Evolutionary conservation across 345 rosid genomes (phyloP).

Genomic region (Angophora floribunda): DNA sequence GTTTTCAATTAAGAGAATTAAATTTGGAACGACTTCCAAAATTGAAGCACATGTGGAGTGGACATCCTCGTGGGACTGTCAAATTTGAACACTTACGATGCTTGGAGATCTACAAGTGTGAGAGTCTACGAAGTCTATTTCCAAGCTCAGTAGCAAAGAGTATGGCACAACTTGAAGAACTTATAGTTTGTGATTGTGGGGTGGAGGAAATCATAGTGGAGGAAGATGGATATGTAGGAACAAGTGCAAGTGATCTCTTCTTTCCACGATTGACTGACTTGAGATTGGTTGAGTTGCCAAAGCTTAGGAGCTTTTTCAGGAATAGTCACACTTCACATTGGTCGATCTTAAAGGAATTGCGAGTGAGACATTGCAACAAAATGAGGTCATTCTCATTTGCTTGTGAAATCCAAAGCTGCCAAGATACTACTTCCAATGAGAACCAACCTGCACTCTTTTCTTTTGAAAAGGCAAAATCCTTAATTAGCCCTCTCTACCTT

Average conservation of each 20-base stretch:
- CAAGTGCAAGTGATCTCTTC: rapidly evolving
- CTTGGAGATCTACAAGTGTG: rapidly evolving
- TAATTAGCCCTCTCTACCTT: rapidly evolving
- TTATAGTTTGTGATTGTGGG: rapidly evolving
- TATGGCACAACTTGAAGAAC: background rate
- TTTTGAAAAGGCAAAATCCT: rapidly evolving
- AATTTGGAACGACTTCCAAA: rapidly evolving
- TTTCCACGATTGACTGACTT: rapidly evolving
- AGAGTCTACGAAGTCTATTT: background rate
- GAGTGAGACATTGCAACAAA: rapidly evolving
- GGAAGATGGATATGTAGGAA: rapidly evolving
- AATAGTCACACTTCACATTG: background rate
- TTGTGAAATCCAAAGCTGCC: rapidly evolving
- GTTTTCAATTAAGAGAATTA: background rate
- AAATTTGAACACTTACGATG: rapidly evolving
- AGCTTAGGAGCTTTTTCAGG: rapidly evolving
- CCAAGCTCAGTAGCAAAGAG: background rate
- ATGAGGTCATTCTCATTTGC: rapidly evolving
- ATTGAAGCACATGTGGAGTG: background rate
- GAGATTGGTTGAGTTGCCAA: rapidly evolving
- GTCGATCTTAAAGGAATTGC: rapidly evolving
- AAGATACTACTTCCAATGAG: rapidly evolving
- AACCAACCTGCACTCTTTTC: rapidly evolving
- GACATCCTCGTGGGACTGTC: rapidly evolving
- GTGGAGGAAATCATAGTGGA: rapidly evolving